These are phyloP conservation scores for Camelina laxa DNA, from an alignment of 345 rosid species.

Conservation along the genomic window DNA sequence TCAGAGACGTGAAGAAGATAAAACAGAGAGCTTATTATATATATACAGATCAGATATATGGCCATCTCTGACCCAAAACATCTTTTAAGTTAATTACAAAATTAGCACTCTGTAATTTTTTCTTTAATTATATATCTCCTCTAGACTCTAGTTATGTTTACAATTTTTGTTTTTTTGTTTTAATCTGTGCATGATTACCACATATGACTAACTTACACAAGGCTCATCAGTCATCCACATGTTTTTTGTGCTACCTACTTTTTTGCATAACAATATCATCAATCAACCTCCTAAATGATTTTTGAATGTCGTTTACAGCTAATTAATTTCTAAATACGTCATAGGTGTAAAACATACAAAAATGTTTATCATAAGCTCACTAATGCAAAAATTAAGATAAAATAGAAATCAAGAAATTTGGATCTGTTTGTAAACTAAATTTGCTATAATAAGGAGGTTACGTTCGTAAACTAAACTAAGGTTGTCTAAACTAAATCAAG, in stretches of 20 bases:
- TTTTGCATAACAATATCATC: conserved; percentile 21
- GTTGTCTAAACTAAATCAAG: neutral
- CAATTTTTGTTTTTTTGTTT: neutral
- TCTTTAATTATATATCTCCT: neutral
- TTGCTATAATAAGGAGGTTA: neutral
- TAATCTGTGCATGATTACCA: neutral
- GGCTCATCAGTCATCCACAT: conserved; percentile 31
- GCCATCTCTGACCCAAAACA: neutral
- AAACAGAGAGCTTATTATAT: conserved; percentile 33
- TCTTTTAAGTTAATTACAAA: neutral
- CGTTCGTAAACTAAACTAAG: neutral
- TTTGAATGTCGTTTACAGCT: neutral
- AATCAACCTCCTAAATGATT: conserved; percentile 12
- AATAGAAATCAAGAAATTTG: neutral
- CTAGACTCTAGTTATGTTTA: neutral
- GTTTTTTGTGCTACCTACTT: conserved; percentile 44
- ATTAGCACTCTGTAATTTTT: neutral
- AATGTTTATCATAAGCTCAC: too few relatives aligned
- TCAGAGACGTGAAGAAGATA: conserved; percentile 15
- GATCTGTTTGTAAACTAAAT: neutral
- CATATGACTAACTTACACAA: neutral
- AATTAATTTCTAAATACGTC: neutral
- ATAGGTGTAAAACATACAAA: too few relatives aligned
- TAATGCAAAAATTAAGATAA: too few relatives aligned
- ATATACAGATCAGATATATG: neutral